Percentiles rank a stretch among this genome's conserved stretches.
phyloP scores from a whole-genome alignment of 495 filamentous ascomycete genomes.

The Hypoxylon crocopeplum region DNA sequence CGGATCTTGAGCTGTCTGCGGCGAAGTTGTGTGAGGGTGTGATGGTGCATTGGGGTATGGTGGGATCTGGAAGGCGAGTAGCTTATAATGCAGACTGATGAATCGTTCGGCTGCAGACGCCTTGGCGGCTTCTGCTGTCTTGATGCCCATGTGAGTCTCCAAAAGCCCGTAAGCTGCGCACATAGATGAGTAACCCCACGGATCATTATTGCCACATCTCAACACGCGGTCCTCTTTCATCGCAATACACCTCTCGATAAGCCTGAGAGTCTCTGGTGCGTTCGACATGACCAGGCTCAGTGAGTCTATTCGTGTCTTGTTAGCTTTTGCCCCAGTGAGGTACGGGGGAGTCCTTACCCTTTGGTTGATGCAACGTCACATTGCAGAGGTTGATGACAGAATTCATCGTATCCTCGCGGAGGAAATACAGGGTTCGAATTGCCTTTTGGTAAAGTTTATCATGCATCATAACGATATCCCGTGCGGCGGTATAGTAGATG shows the following conservation, averaged over 20 bases:
- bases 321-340: conserved; percentile 11
- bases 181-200: conserved; percentile 46
- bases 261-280: conserved; percentile 38
- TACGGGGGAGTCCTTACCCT: conserved; percentile 33
- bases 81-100: conserved; percentile 42
- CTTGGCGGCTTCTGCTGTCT: conserved; percentile 40
- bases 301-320: conserved; percentile 31
- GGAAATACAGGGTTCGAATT: conserved; percentile 40
- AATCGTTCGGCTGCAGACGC: conserved; percentile 40
- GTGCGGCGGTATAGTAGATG: conserved; percentile 44
- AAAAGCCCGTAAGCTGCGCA: conserved; percentile 43
- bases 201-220: conserved; percentile 42
- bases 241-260: conserved; percentile 43
- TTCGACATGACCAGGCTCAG: conserved; percentile 38
- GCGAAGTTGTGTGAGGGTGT: conserved; percentile 13
- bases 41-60: conserved; percentile 32
- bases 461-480: conserved; percentile 45
- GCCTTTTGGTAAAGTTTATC: conserved; percentile 39
- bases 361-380: conserved; percentile 57
- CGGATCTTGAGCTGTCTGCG: conserved; percentile 27
- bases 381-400: conserved; percentile 48
- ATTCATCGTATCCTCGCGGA: conserved; percentile 44
- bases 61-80: conserved; percentile 52
- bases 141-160: conserved; percentile 45
- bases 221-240: conserved; percentile 44